These are phyloP conservation scores for Sporothrix schenckii DNA, from an alignment of 2,329 filamentous ascomycete genomes.

Conservation along the genomic window DNA sequence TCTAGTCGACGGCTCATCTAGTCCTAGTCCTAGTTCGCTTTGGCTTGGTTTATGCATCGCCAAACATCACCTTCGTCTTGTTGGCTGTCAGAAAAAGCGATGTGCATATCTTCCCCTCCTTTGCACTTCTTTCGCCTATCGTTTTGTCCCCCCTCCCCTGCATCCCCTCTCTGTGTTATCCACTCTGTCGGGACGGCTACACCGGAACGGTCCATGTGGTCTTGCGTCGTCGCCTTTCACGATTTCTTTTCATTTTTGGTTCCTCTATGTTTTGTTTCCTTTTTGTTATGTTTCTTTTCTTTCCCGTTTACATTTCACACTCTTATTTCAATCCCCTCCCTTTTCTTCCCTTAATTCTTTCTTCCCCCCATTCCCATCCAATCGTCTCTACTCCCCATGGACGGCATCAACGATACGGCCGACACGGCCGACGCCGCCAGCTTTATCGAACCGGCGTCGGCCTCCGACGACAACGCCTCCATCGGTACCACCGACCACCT, in stretches of 20 bases:
- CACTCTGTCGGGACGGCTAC: background rate
- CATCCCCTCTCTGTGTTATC: background rate
- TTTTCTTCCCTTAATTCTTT: background rate
- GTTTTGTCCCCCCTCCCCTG: background rate
- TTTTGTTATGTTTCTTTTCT: background rate
- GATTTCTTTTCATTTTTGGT: background rate
- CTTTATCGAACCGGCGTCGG: slow-evolving; percentile 35
- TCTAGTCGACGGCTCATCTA: too few species aligned
- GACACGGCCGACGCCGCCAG: slow-evolving; percentile 31
- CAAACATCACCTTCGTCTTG: too few species aligned
- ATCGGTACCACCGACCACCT: slow-evolving; percentile 36
- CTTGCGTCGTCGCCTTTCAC: background rate
- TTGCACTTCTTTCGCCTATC: background rate
- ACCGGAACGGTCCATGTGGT: background rate
- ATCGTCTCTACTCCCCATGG: background rate
- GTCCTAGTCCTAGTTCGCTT: too few species aligned
- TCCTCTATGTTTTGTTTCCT: slow-evolving; percentile 4
- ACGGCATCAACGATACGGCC: slow-evolving; percentile 29
- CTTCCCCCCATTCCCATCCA: too few species aligned
- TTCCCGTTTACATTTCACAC: background rate
- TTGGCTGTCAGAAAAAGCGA: background rate
- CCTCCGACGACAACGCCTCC: slow-evolving; percentile 25
- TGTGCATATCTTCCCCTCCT: background rate
- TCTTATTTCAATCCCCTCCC: background rate
- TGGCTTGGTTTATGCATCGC: too few species aligned